Evolutionary conservation across 2,329 filamentous ascomycete genomes (phyloP), one percentile per base, ranked within the genome.

Genomic region (Iodosphaeria phyllophila): DNA sequence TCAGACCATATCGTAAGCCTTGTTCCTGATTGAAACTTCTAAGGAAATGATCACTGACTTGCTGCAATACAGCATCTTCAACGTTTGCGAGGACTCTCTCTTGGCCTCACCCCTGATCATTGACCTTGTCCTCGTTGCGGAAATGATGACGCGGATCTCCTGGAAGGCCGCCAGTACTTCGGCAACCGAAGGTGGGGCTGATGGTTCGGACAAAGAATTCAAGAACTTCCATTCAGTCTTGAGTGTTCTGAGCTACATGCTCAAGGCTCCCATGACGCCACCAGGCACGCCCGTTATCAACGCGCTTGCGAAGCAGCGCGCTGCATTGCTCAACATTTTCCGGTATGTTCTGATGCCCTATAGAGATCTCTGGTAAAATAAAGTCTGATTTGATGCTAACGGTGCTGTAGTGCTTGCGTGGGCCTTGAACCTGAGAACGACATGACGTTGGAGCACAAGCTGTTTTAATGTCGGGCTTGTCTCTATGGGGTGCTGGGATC

Each of bases 381-480:
- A n/a, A n/a, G n/a, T n/a, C n/a, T n/a, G n/a, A n/a, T n/a, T n/a
- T n/a, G n/a, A n/a, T n/a, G n/a, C n/a, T n/a, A n/a, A n/a, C n/a
- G n/a, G n/a, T n/a, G n/a, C n/a, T n/a, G n/a, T n/a, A n/a, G n/a
- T 44, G 89, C 89, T 36, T 95, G 86, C 45, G 75, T 98, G 42
- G 89, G 89, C 36, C 68, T 98, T 31, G 80, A 93, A 64, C 89
- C 89, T 10, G 89, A 98, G 67, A 89, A 75, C 29, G 89, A 98
- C 51, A 98, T 98, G 89, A 93, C 84, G 20, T 68, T 95, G 26
- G 89, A 98, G 67, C 86, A 95, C 63, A 98, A 95, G 72, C 68
- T 95, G 35, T 84, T 93, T 49, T 79, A 66, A 51, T n/a, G n/a
- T n/a, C n/a, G n/a, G 18, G 5, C 8, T 12, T 18, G 10, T 3